Percentiles rank a stretch among this genome's conserved stretches.
phyloP scores from a whole-genome alignment of 2,329 filamentous ascomycete species.

The Aspergillus floridensis region DNA sequence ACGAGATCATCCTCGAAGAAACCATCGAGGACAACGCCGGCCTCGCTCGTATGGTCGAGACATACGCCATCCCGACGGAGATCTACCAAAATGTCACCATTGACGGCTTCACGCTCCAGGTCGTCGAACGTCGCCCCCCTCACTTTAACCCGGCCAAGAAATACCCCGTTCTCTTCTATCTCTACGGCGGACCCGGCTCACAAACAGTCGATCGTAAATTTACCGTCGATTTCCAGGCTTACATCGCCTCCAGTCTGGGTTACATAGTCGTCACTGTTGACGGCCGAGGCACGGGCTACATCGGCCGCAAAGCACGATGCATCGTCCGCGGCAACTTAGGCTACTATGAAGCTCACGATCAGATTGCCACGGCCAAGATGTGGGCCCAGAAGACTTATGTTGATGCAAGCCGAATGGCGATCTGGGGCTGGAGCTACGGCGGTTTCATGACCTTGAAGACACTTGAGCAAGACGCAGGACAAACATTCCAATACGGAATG shows the following conservation, averaged over 20 bases:
- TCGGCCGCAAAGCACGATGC: conserved; percentile 79
- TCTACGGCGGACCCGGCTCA: conserved; percentile 93
- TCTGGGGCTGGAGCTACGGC: conserved; percentile 98
- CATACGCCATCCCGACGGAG: conserved; percentile 77
- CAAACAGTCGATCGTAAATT: conserved; percentile 82
- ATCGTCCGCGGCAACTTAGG: conserved; percentile 81
- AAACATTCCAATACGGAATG: conserved; percentile 95
- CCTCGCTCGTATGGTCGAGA: conserved; percentile 66
- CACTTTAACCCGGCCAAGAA: conserved; percentile 80
- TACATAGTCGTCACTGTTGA: conserved; percentile 96
- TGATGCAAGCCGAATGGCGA: conserved; percentile 76
- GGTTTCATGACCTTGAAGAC: conserved; percentile 95
- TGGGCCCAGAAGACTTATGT: conserved; percentile 82
- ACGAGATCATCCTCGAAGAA: conserved; percentile 62
- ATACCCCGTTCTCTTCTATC: conserved; percentile 91
- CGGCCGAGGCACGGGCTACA: conserved; percentile 86
- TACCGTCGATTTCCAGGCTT: conserved; percentile 83
- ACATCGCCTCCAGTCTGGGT: conserved; percentile 77
- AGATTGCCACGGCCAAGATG: conserved; percentile 83
- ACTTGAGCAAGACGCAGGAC: conserved; percentile 82
- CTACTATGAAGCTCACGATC: conserved; percentile 79
- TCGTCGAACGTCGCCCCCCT: conserved; percentile 82
- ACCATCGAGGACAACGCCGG: conserved; percentile 73
- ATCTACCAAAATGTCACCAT: conserved; percentile 83
- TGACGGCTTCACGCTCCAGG: conserved; percentile 69